These are phyloP conservation scores for Massariosphaeria phaeospora DNA, from an alignment of 495 filamentous ascomycete species.

Conservation along the genomic window DNA sequence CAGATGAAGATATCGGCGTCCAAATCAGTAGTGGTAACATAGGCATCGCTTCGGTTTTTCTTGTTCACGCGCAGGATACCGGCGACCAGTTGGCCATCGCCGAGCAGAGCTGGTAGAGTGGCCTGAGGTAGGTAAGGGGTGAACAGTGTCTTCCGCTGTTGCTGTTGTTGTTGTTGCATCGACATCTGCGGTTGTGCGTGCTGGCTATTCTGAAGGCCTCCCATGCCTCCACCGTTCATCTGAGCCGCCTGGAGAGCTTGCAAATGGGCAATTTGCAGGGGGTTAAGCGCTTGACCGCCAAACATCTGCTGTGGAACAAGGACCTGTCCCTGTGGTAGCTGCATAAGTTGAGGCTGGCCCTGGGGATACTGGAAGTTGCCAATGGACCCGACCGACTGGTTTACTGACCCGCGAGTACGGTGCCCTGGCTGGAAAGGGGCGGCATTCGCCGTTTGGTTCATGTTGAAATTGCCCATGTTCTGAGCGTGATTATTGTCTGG, in stretches of 20 bases:
- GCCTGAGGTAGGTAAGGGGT: conserved; percentile 97
- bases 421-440: conserved; percentile 85
- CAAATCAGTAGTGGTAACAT: conserved; percentile 88
- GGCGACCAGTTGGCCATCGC: conserved; percentile 89
- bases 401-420: conserved; percentile 76
- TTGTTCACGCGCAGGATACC: conserved; percentile 98
- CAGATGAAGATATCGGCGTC: conserved; percentile 99
- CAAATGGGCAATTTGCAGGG: conserved; percentile 83
- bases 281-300: conserved; percentile 77
- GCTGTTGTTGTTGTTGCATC: conserved; percentile 65
- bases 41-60: conserved; percentile 97
- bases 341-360: conserved; percentile 87
- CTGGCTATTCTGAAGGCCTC: conserved; percentile 66
- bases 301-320: conserved; percentile 70
- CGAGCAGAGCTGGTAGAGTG: conserved; percentile 81
- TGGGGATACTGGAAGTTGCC: conserved; percentile 86
- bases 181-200: conserved; percentile 62
- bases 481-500: conserved; percentile 37
- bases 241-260: conserved; percentile 85
- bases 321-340: conserved; percentile 77
- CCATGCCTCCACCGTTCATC: conserved; percentile 50
- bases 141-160: conserved; percentile 96
- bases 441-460: conserved; percentile 47
- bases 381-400: conserved; percentile 78
- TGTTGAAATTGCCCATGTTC: conserved; percentile 62